Base-by-base conservation (phyloP, 495 filamentous ascomycete species). In the Tuber calosporum region DNA sequence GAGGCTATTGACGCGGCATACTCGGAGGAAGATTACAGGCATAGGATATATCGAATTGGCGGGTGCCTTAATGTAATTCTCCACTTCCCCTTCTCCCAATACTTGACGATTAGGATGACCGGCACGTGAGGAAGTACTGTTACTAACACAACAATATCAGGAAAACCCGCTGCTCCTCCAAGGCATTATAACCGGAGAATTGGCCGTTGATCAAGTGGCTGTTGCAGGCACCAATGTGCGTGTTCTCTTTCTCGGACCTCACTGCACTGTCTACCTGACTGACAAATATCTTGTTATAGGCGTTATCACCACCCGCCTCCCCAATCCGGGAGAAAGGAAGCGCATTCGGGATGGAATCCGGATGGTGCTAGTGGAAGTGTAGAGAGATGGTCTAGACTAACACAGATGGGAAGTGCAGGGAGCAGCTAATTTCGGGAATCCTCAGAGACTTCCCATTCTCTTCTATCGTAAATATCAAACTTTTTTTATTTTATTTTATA, bases 1-100 rank as follows among this genome's bases (percentile, higher is more conserved):
- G 74, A 68, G 19, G 72, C 70, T 9, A 78, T 78, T 20, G 76
- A 78, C 15, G 70, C 74, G 8, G 76, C 76, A 43, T 78, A 77
- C 68, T 22, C 74, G 9, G 74, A 70, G 39, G 74, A 70, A 41
- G 76, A 78, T 68, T 78, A 78, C 62, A 70, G 76, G 22, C 75
- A 77, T 38, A 67, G 76, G 53, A 72, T 78, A 6, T 78, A 78
- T 66, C 42, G 9, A 5, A 45, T 78, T 26, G 76, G 76, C 8
- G 76, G 76, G 11, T 77, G 69, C 58, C 37, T 78, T 38, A 77
- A 67, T 71, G 76, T 77, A 68, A 66, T 5, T 67, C 45, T 17
- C 9, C 19, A 22, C 9, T 22, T 2, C 17, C 9, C 5, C 30
- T 13, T 26, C 53, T 66, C 11, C 17, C 39, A 36, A 38, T 26